Evolutionary conservation across 2,329 filamentous ascomycete genomes (phyloP), one percentile per base, ranked within the genome.

Genomic region (Coniochaeta prunicola): DNA sequence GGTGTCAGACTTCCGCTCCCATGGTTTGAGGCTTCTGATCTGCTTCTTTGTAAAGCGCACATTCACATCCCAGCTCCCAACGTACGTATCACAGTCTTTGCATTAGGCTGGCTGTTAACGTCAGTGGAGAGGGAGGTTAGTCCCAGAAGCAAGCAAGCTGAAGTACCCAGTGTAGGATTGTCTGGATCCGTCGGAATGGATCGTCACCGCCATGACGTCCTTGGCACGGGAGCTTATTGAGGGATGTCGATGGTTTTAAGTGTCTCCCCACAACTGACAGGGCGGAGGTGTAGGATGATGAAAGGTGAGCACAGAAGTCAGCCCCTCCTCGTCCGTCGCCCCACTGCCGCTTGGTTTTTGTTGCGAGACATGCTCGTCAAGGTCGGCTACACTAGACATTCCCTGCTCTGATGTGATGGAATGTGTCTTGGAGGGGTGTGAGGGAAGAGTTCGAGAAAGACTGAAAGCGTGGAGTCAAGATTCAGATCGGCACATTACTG

Each of bases 181-280:
- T 21, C 26, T 26, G n/a, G 30, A 17, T 50, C 45, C 45, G 24
- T 50, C 45, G 45, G 45, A 50, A 50, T 50, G 45, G 45, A 50
- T 50, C 45, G 45, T 50, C 45, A 50, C 45, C 45, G n/a, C 45
- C 45, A 50, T 50, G 45, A 50, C 45, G 45, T 50, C 24, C 45
- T 50, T 50, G 45, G 45, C 45, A 50, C 45, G 45, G 45, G 45
- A 50, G 21, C 45, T 50, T 30, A 50, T 50, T 50, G 45, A 50
- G 45, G 45, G 24, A 21, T 45, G 7, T 45, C 45, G 24, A 28
- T n/a, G 13, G 5, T 17, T 17, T 13, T 17, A 6, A 50, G 6
- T 48, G 42, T 48, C 19, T 26, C 24, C n/a, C 10, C 19, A 21
- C 21, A 19, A 26, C 42, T n/a, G 42, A 28, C 42, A 50, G 45